Conservation (phyloP, 805 yeast species). For the Kregervanrija fluxuum region DNA sequence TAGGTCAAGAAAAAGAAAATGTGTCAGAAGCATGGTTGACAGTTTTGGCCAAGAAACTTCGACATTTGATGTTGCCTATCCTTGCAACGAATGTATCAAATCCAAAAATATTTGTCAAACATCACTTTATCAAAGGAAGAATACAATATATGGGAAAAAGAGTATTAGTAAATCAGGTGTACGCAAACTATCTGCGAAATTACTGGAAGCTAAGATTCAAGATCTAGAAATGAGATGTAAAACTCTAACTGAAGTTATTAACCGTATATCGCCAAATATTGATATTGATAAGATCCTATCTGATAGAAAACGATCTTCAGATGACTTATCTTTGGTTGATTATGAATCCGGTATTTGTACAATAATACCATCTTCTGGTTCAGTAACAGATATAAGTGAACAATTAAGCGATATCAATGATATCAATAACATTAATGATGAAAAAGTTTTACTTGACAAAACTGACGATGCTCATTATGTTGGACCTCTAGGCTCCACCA, state of each 20-base stretch:
- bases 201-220: background rate
- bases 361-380: too few species aligned
- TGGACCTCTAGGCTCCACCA: background rate
- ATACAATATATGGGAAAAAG: background rate
- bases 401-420: too few species aligned
- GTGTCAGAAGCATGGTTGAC: slow-evolving; percentile 2
- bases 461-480: background rate
- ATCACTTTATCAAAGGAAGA: slow-evolving; percentile 3
- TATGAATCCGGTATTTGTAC: too few species aligned
- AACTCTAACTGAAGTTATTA: background rate
- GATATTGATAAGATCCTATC: background rate
- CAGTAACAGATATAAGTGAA: too few species aligned
- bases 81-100: slow-evolving; percentile 7
- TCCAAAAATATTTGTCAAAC: slow-evolving; percentile 8
- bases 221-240: slow-evolving; percentile 1
- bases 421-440: background rate
- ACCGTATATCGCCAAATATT: background rate
- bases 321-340: too few species aligned
- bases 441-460: background rate
- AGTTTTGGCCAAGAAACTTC: background rate
- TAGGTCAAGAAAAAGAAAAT: slow-evolving; percentile 7
- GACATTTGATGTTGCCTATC: slow-evolving; percentile 6
- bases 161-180: background rate
- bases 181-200: background rate
- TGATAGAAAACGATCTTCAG: too few species aligned